Base-by-base conservation (phyloP, 2,329 filamentous ascomycete genomes). In the Gremmenia infestans region DNA sequence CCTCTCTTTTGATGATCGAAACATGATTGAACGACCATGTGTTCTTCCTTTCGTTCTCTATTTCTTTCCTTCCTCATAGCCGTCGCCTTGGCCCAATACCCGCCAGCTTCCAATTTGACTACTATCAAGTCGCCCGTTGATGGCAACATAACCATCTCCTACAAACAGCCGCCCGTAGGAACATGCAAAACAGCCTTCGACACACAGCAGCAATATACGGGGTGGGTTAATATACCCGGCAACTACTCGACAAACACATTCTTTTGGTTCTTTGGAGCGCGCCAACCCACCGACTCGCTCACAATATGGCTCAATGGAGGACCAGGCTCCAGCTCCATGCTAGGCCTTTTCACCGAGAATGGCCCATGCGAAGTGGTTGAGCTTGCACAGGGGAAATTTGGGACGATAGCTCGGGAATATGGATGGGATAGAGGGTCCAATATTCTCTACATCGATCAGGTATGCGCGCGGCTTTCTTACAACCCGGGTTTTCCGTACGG, bases 291-390 rank as follows among this genome's bases (percentile, higher is more conserved):
- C 67, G 73, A 60, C 71, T 76, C 76, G 35, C 67, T 85, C 48
- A 80, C 82, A 3, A 79, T 87, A 65, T 88, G 82, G 81, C 74
- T 88, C 60, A 87, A 86, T 68, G 85, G 85, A 50, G 85, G 85
- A 1, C 85, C 85, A 1, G 85, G 85, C 4, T 78, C 77, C 47
- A 85, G 81, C 65, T 86, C 82, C 52, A 78, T 88, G 75, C 76
- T 83, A 54, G 84, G 84, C 25, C 74, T 88, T 62, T 87, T 87
- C 63, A 73, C 74, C 6, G 83, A 84, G 63, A 75, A 79, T 54
- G 85, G 85, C 3, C 78, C 76, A 25, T 82, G 75, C 61, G 71
- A 79, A 62, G 70, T 81, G 35, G 67, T 82, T 42, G 72, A 82
- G 66, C 68, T 72, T 55, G 73, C 76, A 22, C 60, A 76, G 52